These are phyloP conservation scores for Tolypocladium amazonense DNA, from an alignment of 2,329 filamentous ascomycete species.

Conservation along the genomic window DNA sequence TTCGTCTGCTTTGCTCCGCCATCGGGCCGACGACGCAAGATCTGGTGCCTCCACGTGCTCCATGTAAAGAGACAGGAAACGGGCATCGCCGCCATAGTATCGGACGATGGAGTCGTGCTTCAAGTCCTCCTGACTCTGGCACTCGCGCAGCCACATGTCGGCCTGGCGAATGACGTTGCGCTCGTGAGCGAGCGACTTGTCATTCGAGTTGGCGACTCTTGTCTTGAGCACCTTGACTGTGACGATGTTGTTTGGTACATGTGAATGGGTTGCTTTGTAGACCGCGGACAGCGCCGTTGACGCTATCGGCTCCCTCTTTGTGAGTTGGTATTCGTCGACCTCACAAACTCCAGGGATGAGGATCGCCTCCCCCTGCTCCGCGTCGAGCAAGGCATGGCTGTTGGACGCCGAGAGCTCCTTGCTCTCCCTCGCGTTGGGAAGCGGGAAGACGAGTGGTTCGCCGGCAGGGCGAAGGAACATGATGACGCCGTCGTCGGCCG, in stretches of 20 bases:
- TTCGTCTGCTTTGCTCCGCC: conserved; percentile 36
- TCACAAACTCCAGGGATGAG: conserved; percentile 38
- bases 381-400: conserved; percentile 40
- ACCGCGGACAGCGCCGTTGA: conserved; percentile 44
- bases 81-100: conserved; percentile 48
- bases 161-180: conserved; percentile 48
- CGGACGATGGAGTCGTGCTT: conserved; percentile 47
- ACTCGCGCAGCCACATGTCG: conserved; percentile 49
- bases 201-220: conserved; percentile 24
- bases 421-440: conserved; percentile 34
- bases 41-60: conserved; percentile 49
- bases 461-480: conserved; percentile 41
- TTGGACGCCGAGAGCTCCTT: conserved; percentile 35
- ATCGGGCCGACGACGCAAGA: conserved; percentile 35
- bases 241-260: conserved; percentile 41
- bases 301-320: conserved; percentile 45
- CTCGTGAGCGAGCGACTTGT: conserved; percentile 38
- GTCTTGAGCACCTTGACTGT: conserved; percentile 54
- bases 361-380: conserved; percentile 37
- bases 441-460: conserved; percentile 40
- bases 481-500: conserved; percentile 39
- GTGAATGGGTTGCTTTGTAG: conserved; percentile 43
- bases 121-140: conserved; percentile 42
- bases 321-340: conserved; percentile 42
- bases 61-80: conserved; percentile 51